These are phyloP conservation scores for Coccinonectria pachysandricola DNA, from an alignment of 2,329 filamentous ascomycete species.

Conservation along the genomic window DNA sequence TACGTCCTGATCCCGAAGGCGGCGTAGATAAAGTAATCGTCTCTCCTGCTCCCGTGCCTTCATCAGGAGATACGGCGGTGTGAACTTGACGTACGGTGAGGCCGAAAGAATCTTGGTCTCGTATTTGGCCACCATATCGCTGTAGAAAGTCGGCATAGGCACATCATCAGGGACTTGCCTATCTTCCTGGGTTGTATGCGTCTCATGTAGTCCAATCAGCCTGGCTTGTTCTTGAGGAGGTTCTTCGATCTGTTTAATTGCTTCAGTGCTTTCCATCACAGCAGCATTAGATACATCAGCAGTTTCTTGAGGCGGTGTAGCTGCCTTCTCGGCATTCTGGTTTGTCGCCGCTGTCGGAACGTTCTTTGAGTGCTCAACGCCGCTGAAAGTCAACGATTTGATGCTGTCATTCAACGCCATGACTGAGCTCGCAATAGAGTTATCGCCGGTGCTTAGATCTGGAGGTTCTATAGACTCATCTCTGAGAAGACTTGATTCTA, in stretches of 20 bases:
- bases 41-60: slow-evolving; percentile 85
- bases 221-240: slow-evolving; percentile 17
- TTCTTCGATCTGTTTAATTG: slow-evolving; percentile 17
- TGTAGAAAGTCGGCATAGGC: slow-evolving; percentile 85
- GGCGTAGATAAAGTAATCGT: slow-evolving; percentile 69
- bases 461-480: slow-evolving; percentile 87
- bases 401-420: slow-evolving; percentile 31
- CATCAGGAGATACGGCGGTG: slow-evolving; percentile 86
- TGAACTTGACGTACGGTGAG: slow-evolving; percentile 93
- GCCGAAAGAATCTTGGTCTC: slow-evolving; percentile 88
- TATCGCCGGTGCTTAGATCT: slow-evolving; percentile 43
- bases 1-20: slow-evolving; percentile 67
- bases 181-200: slow-evolving; percentile 39
- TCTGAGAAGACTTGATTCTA: slow-evolving; percentile 87
- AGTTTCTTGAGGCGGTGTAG: slow-evolving; percentile 25
- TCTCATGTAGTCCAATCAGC: slow-evolving; percentile 30
- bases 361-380: slow-evolving; percentile 18
- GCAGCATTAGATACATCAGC: slow-evolving; percentile 19
- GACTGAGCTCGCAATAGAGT: slow-evolving; percentile 29
- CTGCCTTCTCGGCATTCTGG: slow-evolving; percentile 27
- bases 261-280: slow-evolving; percentile 19
- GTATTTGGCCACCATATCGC: slow-evolving; percentile 88
- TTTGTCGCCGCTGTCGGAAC: slow-evolving; percentile 24
- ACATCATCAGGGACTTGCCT: slow-evolving; percentile 63
- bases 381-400: slow-evolving; percentile 22